These are phyloP conservation scores for Neurospora cerealis DNA, from an alignment of 495 filamentous ascomycete genomes.

Conservation along the genomic window DNA sequence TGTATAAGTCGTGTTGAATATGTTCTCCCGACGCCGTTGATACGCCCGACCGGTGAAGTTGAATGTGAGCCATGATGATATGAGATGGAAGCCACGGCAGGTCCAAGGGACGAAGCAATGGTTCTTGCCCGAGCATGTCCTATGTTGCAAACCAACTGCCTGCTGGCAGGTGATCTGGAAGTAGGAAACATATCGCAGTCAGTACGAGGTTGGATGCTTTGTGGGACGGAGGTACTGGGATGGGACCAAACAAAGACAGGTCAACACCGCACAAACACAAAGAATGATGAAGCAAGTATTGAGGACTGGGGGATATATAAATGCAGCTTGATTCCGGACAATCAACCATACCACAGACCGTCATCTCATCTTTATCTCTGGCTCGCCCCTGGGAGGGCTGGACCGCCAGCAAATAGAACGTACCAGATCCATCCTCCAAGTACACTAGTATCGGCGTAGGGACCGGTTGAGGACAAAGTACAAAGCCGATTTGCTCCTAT, in stretches of 20 bases:
- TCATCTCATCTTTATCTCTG: not conserved
- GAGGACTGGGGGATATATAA: not conserved
- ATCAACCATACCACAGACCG: not conserved
- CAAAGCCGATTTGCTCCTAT: slow-evolving; percentile 9
- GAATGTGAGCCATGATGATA: not conserved
- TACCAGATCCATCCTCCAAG: slow-evolving; percentile 8
- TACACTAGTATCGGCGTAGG: not conserved
- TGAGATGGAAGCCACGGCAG: not conserved
- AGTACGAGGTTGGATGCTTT: not conserved
- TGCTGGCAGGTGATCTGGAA: not conserved
- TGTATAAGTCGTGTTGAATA: slow-evolving; percentile 24
- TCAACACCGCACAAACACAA: not conserved
- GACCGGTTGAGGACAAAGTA: not conserved
- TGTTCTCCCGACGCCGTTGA: not conserved
- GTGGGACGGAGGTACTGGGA: not conserved
- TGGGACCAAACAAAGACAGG: not conserved
- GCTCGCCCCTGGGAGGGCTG: not conserved
- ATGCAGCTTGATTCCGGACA: not conserved
- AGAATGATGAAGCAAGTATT: not conserved
- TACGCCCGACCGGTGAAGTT: not conserved
- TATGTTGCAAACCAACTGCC: not conserved
- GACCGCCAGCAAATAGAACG: not conserved
- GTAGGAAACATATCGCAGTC: not conserved
- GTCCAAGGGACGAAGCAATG: not conserved
- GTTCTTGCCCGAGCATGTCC: not conserved